Percentiles rank a stretch among this genome's conserved stretches.
Evolutionary conservation across 2,329 filamentous ascomycete species (phyloP).

Genomic region (Thielaviopsis euricoi): DNA sequence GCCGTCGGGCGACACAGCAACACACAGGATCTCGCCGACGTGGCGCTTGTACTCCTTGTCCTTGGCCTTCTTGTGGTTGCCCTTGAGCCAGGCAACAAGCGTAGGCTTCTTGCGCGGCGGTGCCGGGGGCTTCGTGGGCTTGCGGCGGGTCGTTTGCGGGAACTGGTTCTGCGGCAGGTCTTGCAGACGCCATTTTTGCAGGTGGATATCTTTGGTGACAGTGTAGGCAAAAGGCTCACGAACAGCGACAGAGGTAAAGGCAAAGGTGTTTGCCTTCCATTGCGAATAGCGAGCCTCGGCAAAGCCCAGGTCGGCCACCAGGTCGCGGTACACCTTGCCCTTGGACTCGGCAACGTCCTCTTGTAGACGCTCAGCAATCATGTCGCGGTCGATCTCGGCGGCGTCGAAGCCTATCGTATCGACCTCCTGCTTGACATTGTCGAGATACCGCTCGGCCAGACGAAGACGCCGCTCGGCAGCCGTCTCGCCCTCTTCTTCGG

Average conservation of each 20-base stretch:
- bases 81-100: conserved; percentile 46
- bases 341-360: conserved; percentile 88
- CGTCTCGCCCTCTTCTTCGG: conserved; percentile 70
- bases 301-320: conserved; percentile 60
- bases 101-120: conserved; percentile 46
- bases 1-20: conserved; percentile 78
- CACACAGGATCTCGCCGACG: conserved; percentile 59
- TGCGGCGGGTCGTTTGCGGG: conserved; percentile 40
- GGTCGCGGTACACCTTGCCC: conserved; percentile 69
- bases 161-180: conserved; percentile 44
- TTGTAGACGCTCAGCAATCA: conserved; percentile 78
- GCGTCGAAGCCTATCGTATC: conserved; percentile 74
- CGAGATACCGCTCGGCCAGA: conserved; percentile 81
- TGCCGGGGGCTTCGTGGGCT: conserved; percentile 39
- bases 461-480: conserved; percentile 73
- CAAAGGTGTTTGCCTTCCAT: conserved; percentile 63
- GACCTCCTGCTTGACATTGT: conserved; percentile 72
- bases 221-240: conserved; percentile 75
- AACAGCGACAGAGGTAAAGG: conserved; percentile 64
- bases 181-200: conserved; percentile 83
- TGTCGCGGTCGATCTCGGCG: conserved; percentile 77
- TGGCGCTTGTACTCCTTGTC: conserved; percentile 61
- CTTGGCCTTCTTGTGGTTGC: conserved; percentile 39
- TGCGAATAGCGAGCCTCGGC: conserved; percentile 48
- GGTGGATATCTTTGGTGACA: conserved; percentile 63